Evolutionary conservation across 2,329 filamentous ascomycete genomes (phyloP), one percentile per base, ranked within the genome.

Genomic region (Lithohypha guttulata): DNA sequence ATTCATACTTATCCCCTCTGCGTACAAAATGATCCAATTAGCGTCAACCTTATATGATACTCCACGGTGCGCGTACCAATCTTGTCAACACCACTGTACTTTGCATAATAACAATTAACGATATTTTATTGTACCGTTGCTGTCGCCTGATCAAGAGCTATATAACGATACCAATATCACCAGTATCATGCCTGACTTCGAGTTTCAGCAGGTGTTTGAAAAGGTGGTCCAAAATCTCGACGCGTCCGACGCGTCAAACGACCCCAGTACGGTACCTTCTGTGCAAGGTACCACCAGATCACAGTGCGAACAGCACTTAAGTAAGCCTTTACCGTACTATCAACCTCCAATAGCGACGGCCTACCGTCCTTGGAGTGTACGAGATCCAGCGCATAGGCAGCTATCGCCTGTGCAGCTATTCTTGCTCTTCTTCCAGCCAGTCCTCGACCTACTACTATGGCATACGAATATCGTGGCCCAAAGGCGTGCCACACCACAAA

Each of bases 131-230:
- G 26, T 14, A 32, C 19, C 17, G 19, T 32, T 15, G 4, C 11
- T 6, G 3, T 15, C 29, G 11, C 4, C 29, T 15, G 11, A 17
- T 4, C 29, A 11, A 6, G 3, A 3, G 5, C 5, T 15, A 32
- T 32, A n/a, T 5, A 6, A 11, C 13, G 11, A 32, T 32, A 32
- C 29, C 17, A 32, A 32, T 17, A 17, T 32, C 11, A 6, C 29
- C 29, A 6, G n/a, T 10, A 4, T 11, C 11, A 32, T 32, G 29
- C 29, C 13, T 11, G 4, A n/a, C 29, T 32, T 6, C 4, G 13
- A 32, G 17, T 32, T 6, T 11, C 29, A 32, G 29, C 79, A 83
- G 57, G 80, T 79, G 17, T 76, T 77, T 46, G 80, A 84, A 52
- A 55, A 63, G 6, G 56, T 70, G 2, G 57, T 65, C 0, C 48